phyloP scores from a whole-genome alignment of 805 yeast genomes.

The Lachancea thermotolerans region DNA sequence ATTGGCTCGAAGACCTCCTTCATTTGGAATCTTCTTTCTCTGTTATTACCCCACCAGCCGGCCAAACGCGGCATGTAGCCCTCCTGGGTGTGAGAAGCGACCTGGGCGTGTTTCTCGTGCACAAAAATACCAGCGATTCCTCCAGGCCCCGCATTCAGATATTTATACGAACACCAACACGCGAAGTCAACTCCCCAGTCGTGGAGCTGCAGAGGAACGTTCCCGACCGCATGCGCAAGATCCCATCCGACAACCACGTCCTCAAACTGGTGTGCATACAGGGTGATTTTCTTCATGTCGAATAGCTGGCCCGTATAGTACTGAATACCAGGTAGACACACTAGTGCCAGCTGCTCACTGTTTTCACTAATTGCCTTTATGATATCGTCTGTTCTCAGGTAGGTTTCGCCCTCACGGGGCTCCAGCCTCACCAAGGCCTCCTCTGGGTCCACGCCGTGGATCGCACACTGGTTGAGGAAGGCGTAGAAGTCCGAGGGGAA shows the following conservation, averaged over 20 bases:
- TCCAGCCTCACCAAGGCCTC: constrained; percentile 56
- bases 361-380: constrained; percentile 46
- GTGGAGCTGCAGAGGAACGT: constrained; percentile 68
- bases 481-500: constrained; percentile 93
- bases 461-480: constrained; percentile 59
- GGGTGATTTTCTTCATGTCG: constrained; percentile 66
- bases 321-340: constrained; percentile 83
- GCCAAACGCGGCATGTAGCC: constrained; percentile 61
- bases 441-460: constrained; percentile 49
- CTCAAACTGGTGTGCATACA: constrained; percentile 41
- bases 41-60: constrained; percentile 96
- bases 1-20: constrained; percentile 70
- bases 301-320: constrained; percentile 88
- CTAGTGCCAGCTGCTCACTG: constrained; percentile 58
- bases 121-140: constrained; percentile 83
- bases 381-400: constrained; percentile 58
- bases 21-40: constrained; percentile 70
- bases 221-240: constrained; percentile 91
- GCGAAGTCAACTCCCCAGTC: constrained; percentile 94
- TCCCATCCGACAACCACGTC: constrained; percentile 82
- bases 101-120: constrained; percentile 41
- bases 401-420: constrained; percentile 53
- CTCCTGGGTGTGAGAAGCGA: constrained; percentile 27
- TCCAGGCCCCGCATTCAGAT: constrained; percentile 90
- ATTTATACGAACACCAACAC: constrained; percentile 90